Percentiles rank a stretch among this genome's conserved stretches.
Conservation (phyloP, 768 basidiomycete species). For the Pleurotus tuoliensis region DNA sequence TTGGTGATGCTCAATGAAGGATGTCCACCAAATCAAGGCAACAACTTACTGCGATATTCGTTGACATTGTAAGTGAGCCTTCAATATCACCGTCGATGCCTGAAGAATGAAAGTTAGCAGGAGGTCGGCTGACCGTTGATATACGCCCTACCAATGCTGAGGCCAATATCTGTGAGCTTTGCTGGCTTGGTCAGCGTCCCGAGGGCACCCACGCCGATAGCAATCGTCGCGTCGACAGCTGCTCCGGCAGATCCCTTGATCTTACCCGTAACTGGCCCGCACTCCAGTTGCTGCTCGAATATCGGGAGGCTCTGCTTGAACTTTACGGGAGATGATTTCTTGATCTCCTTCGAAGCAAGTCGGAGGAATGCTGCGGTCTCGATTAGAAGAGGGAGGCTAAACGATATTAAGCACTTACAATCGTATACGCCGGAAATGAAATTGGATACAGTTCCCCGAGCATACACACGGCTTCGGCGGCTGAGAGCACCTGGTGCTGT, state of each 20-base stretch:
- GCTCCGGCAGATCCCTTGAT: constrained; percentile 1
- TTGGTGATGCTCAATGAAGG: neutral
- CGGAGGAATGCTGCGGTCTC: neutral
- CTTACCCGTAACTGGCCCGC: neutral
- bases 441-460: neutral
- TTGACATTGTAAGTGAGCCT: neutral
- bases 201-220: constrained; percentile 1
- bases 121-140: neutral
- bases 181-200: constrained; percentile 2
- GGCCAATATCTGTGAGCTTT: neutral
- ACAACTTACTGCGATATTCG: neutral
- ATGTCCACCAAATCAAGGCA: neutral
- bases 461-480: neutral
- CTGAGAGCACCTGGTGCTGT: neutral
- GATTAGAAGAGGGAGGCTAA: neutral
- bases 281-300: neutral
- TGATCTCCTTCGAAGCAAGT: neutral
- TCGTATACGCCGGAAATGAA: neutral
- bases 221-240: neutral
- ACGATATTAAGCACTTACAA: neutral
- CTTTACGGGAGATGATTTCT: neutral
- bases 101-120: neutral
- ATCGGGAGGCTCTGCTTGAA: neutral
- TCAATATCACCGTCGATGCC: constrained; percentile 1
- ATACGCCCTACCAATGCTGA: neutral